Percentiles rank a stretch among this genome's conserved stretches.
Evolutionary conservation across 352 stramenopile genomes (phyloP).

Genomic region (Blastocystis sp.): DNA sequence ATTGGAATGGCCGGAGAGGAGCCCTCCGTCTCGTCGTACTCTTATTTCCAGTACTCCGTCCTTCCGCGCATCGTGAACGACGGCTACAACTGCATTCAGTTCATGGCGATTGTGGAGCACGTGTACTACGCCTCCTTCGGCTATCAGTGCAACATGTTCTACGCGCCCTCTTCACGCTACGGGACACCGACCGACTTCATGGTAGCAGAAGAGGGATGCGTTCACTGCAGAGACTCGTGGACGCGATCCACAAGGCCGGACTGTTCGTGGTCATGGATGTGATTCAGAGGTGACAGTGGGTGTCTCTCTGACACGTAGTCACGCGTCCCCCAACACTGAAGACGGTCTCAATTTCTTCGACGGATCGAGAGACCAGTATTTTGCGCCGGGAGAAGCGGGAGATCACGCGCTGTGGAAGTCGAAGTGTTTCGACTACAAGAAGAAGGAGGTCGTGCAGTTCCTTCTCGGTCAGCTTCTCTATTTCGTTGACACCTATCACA

Average conservation of each 20-base stretch:
- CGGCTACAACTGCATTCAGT: constrained; percentile 59
- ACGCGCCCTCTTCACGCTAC: constrained; percentile 46
- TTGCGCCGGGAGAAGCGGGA: constrained; percentile 52
- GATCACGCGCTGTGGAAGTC: constrained; percentile 57
- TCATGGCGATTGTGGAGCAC: constrained; percentile 60
- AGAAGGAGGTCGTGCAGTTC: constrained; percentile 56
- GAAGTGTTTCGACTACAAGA: constrained; percentile 59
- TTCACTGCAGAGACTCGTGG: constrained; percentile 54
- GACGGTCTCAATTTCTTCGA: constrained; percentile 60
- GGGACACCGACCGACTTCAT: constrained; percentile 59
- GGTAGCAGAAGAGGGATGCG: not conserved
- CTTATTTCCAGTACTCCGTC: constrained; percentile 57
- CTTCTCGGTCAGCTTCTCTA: constrained; percentile 58
- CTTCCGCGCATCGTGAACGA: constrained; percentile 51
- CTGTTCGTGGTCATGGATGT: constrained; percentile 58
- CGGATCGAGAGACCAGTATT: constrained; percentile 56
- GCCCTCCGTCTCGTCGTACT: constrained; percentile 48
- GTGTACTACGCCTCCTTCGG: constrained; percentile 60
- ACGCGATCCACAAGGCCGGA: constrained; percentile 54
- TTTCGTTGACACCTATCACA: constrained; percentile 57
- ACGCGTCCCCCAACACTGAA: constrained; percentile 54
- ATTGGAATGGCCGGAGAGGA: constrained; percentile 59
- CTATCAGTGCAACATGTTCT: constrained; percentile 59
- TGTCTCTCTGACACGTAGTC: not conserved
- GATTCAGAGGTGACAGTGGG: constrained; percentile 45